A percentile compares a stretch with the other conserved stretches of the same genome.
Evolutionary conservation across 306 rosid genomes (phyloP).

Genomic region (Prunus dulcis): DNA sequence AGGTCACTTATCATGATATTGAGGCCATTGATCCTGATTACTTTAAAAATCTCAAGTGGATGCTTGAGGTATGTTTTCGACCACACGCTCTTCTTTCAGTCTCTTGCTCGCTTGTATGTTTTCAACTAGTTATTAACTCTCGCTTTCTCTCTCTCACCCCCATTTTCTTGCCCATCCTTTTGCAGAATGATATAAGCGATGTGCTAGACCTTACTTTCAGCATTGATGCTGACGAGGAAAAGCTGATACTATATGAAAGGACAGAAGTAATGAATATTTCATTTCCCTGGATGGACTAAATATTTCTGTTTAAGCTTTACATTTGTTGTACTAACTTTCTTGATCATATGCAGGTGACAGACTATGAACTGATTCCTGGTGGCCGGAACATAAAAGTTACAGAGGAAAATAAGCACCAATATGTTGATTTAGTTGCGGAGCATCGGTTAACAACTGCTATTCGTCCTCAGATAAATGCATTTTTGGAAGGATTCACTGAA

Average conservation of each 20-base stretch:
- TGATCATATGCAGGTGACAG: constrained; percentile 69
- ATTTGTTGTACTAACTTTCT: constrained; percentile 12
- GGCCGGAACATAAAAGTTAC: constrained; percentile 95
- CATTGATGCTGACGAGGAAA: constrained; percentile 97
- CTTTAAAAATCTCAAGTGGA: constrained; percentile 86
- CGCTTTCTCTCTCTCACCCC: not conserved
- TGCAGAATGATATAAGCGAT: constrained; percentile 86
- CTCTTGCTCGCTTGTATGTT: not conserved
- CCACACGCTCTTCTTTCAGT: not conserved
- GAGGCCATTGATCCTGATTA: constrained; percentile 97
- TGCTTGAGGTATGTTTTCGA: constrained; percentile 71
- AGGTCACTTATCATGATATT: constrained; percentile 95
- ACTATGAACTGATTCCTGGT: constrained; percentile 87
- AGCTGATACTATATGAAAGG: constrained; percentile 80
- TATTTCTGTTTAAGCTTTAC: not conserved
- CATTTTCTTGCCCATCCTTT: constrained; percentile 3
- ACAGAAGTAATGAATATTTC: constrained; percentile 57
- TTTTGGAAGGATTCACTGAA: constrained; percentile 82
- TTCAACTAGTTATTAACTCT: not conserved
- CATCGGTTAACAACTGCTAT: constrained; percentile 94
- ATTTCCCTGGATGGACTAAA: not conserved
- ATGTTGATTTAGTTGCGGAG: constrained; percentile 87
- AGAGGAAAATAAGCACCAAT: constrained; percentile 90
- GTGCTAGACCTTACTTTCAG: constrained; percentile 89
- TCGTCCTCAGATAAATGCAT: constrained; percentile 93